These are phyloP conservation scores for Lepidium didymum DNA, from an alignment of 345 rosid species.

Conservation along the genomic window DNA sequence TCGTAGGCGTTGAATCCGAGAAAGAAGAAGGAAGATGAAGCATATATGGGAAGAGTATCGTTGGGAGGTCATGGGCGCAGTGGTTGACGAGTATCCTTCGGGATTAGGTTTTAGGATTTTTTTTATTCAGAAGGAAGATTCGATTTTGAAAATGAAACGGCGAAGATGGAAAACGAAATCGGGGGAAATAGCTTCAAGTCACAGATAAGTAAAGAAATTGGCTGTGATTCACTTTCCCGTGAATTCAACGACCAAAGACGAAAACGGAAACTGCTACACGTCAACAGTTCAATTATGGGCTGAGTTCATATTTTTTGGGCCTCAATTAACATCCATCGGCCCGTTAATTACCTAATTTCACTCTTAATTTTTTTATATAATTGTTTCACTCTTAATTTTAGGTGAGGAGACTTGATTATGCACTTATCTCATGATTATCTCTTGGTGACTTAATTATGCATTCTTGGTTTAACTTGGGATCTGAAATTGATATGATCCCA, in stretches of 20 bases:
- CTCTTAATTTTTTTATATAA: too few species aligned
- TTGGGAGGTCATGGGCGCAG: constrained; percentile 62
- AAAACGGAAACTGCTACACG: background rate
- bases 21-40: constrained; percentile 16
- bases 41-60: constrained; percentile 38
- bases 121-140: constrained; percentile 22
- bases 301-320: background rate
- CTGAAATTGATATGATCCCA: too few species aligned
- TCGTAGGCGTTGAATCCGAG: constrained; percentile 9
- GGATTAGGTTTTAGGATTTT: constrained; percentile 34
- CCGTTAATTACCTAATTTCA: background rate
- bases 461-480: too few species aligned
- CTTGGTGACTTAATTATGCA: too few species aligned
- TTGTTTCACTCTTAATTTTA: too few species aligned
- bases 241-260: background rate
- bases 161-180: constrained; percentile 35
- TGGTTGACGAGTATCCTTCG: constrained; percentile 72
- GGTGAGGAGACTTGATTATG: too few species aligned
- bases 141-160: constrained; percentile 21
- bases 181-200: constrained; percentile 61
- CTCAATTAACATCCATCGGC: background rate
- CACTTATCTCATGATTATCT: too few species aligned
- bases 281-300: background rate
- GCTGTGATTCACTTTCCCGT: constrained; percentile 5
- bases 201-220: constrained; percentile 34